Conservation (phyloP, 805 yeast genomes). For the Barnettozyma sucrosica region DNA sequence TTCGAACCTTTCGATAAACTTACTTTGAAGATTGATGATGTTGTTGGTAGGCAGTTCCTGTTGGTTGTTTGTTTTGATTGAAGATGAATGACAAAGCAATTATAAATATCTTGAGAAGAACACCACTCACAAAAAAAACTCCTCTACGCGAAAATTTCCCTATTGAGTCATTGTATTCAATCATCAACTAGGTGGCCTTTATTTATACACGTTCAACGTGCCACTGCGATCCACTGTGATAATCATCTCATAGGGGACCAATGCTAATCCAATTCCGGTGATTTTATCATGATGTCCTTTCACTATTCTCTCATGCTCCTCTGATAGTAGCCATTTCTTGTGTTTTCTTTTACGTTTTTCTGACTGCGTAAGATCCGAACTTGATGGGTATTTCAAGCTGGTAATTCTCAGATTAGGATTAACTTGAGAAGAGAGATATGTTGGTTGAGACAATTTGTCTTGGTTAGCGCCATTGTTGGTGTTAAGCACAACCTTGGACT, state of each 20-base stretch:
- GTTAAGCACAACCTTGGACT: conserved; percentile 29
- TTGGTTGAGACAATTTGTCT: conserved; percentile 8
- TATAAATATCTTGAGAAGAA: neutral
- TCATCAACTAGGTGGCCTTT: neutral
- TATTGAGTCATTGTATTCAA: neutral
- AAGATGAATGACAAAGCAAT: conserved; percentile 1
- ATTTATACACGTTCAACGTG: conserved; percentile 51
- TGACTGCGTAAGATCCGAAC: conserved; percentile 7
- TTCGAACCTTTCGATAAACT: neutral
- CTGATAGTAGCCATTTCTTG: conserved; percentile 32
- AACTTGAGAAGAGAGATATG: conserved; percentile 27
- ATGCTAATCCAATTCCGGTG: conserved; percentile 40
- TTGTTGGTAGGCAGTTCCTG: neutral
- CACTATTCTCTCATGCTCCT: conserved; percentile 38
- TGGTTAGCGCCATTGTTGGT: conserved; percentile 4
- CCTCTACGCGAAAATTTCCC: conserved; percentile 1
- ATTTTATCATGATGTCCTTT: conserved; percentile 47
- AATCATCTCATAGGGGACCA: conserved; percentile 52
- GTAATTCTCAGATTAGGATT: conserved; percentile 36
- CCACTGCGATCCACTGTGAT: conserved; percentile 68
- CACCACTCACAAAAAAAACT: neutral
- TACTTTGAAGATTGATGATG: neutral
- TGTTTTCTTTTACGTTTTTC: conserved; percentile 19
- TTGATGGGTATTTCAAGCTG: conserved; percentile 30
- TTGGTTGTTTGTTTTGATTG: conserved; percentile 1